These are phyloP conservation scores for Penicillium hesseltinei DNA, from an alignment of 2,329 filamentous ascomycete genomes.

Conservation along the genomic window DNA sequence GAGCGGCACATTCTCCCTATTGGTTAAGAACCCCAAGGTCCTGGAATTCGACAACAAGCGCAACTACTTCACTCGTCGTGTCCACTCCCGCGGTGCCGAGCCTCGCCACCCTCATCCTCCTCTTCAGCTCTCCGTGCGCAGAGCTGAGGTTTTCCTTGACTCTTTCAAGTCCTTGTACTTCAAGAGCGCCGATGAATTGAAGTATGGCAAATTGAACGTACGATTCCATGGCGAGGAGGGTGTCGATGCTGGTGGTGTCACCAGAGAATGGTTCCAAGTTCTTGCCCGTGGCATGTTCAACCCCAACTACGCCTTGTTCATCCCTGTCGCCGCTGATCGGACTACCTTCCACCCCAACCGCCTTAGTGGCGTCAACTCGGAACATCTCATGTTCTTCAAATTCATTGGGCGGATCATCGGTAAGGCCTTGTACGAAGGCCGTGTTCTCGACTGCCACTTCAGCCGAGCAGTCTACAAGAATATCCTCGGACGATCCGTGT, in stretches of 20 bases:
- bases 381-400: constrained; percentile 98
- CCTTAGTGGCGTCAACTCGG: constrained; percentile 87
- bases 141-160: constrained; percentile 95
- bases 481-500: constrained; percentile 90
- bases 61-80: constrained; percentile 94
- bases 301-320: constrained; percentile 94
- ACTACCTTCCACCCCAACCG: constrained; percentile 99
- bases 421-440: constrained; percentile 94
- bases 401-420: constrained; percentile 98
- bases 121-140: constrained; percentile 83
- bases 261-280: constrained; percentile 98
- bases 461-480: constrained; percentile 98
- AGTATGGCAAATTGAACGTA: constrained; percentile 97
- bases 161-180: constrained; percentile 98
- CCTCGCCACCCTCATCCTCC: constrained; percentile 70
- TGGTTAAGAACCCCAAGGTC: constrained; percentile 98
- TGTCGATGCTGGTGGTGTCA: constrained; percentile 95
- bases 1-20: constrained; percentile 92
- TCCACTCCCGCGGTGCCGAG: constrained; percentile 73
- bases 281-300: constrained; percentile 98
- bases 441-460: constrained; percentile 97
- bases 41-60: constrained; percentile 99
- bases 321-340: constrained; percentile 91
- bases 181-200: constrained; percentile 95
- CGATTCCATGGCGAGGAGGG: constrained; percentile 97